Evolutionary conservation across 2,329 filamentous ascomycete species (phyloP).

Genomic region (Xylariaceae sp.): DNA sequence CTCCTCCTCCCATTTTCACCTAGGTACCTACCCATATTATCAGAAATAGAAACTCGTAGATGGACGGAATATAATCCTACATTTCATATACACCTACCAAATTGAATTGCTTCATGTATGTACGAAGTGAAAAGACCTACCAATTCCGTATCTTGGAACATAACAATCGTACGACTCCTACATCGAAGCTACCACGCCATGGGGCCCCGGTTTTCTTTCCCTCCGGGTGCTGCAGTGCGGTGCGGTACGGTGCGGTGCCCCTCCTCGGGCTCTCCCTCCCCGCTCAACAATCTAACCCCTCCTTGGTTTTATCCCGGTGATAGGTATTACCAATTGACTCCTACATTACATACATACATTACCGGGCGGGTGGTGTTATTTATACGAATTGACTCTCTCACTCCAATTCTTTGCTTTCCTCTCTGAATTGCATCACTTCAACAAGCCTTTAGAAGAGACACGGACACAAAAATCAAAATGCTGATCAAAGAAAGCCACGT

Average conservation of each 20-base stretch:
- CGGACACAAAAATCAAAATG: constrained; percentile 35
- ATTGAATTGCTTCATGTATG: too few relatives aligned
- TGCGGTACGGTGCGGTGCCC: neutral
- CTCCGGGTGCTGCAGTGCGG: too few relatives aligned
- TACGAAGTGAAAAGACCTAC: too few relatives aligned
- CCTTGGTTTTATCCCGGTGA: too few relatives aligned
- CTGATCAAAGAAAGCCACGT: constrained; percentile 49
- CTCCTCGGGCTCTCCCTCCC: neutral
- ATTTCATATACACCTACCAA: too few relatives aligned
- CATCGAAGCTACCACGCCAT: neutral
- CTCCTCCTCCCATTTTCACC: neutral
- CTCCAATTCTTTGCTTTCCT: neutral
- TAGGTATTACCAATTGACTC: neutral
- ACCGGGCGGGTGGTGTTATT: too few relatives aligned
- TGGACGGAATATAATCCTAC: too few relatives aligned
- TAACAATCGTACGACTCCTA: neutral
- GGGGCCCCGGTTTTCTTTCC: neutral
- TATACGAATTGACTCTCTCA: neutral
- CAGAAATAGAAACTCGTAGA: neutral
- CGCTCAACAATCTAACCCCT: too few relatives aligned
- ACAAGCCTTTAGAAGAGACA: too few relatives aligned
- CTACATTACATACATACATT: neutral
- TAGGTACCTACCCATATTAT: neutral
- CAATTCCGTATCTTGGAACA: too few relatives aligned
- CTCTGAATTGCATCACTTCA: neutral